A percentile compares a stretch with the other conserved stretches of the same genome.
Evolutionary conservation across 2,329 filamentous ascomycete genomes (phyloP).

Genomic region (Alternaria sp.): DNA sequence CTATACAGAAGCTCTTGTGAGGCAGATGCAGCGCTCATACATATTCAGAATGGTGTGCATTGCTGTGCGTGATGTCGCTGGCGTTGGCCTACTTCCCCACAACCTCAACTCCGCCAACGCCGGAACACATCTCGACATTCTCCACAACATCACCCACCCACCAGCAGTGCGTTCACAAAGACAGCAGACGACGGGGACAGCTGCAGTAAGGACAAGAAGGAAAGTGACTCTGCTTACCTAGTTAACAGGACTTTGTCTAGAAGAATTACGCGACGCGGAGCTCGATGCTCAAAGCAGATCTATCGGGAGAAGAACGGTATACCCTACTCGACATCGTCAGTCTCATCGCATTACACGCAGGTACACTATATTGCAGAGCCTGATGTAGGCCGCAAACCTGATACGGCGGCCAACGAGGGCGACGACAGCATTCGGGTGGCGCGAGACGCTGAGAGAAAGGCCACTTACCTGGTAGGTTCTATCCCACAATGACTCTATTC

Average conservation of each 20-base stretch:
- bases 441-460: conserved; percentile 1
- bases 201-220: conserved; percentile 2
- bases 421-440: neutral
- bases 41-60: conserved; percentile 3
- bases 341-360: neutral
- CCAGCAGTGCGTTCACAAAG: neutral
- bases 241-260: conserved; percentile 33
- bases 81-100: conserved; percentile 9
- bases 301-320: conserved; percentile 40
- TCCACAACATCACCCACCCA: conserved; percentile 5
- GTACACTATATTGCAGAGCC: neutral
- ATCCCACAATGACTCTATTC: conserved; percentile 37
- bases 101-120: conserved; percentile 14
- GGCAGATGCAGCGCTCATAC: neutral
- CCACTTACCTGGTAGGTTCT: conserved; percentile 40
- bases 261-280: conserved; percentile 38
- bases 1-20: conserved; percentile 3
- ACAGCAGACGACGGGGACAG: neutral
- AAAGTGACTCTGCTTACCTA: conserved; percentile 42
- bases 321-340: conserved; percentile 31
- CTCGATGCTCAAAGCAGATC: conserved; percentile 43
- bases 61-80: conserved; percentile 4
- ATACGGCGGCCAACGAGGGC: neutral
- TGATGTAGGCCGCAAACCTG: neutral
- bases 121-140: neutral